Evolutionary conservation across 768 basidiomycete genomes (phyloP).

Genomic region (Pisolithus orientalis): DNA sequence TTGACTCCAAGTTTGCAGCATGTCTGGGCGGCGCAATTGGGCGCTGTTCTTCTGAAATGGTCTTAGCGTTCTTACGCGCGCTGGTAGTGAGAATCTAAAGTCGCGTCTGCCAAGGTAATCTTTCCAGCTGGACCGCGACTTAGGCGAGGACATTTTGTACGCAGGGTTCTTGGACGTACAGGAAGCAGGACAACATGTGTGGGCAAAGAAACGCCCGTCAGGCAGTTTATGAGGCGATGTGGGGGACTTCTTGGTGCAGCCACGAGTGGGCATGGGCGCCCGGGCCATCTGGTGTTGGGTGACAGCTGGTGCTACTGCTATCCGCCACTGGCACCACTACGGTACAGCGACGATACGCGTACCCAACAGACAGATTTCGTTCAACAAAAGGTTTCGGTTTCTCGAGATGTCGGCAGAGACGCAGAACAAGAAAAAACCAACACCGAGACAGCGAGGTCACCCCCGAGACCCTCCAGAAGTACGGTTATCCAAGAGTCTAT

Average conservation of each 20-base stretch:
- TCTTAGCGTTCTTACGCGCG: constrained; percentile 8
- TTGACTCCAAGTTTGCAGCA: constrained; percentile 45
- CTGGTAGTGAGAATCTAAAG: constrained; percentile 22
- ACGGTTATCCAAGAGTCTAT: constrained; percentile 76
- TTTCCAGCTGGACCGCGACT: constrained; percentile 36
- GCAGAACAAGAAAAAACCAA: constrained; percentile 6
- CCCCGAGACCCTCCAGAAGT: constrained; percentile 62
- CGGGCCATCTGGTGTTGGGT: no score
- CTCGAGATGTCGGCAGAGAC: constrained; percentile 5
- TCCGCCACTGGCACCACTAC: background rate
- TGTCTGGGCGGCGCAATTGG: constrained; percentile 13
- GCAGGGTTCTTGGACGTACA: constrained; percentile 1
- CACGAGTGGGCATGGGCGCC: no score
- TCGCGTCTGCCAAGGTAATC: constrained; percentile 46
- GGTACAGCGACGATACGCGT: background rate
- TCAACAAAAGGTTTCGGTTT: background rate
- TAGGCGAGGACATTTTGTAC: constrained; percentile 9
- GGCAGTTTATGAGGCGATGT: background rate
- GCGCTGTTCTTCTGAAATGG: constrained; percentile 17
- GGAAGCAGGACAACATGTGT: background rate
- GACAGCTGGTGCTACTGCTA: background rate
- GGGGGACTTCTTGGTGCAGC: no score
- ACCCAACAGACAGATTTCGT: background rate
- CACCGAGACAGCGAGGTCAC: constrained; percentile 49
- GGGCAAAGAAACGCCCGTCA: background rate